These are phyloP conservation scores for Macrophomina pseudophaseolina DNA, from an alignment of 2,329 filamentous ascomycete species.

Conservation along the genomic window DNA sequence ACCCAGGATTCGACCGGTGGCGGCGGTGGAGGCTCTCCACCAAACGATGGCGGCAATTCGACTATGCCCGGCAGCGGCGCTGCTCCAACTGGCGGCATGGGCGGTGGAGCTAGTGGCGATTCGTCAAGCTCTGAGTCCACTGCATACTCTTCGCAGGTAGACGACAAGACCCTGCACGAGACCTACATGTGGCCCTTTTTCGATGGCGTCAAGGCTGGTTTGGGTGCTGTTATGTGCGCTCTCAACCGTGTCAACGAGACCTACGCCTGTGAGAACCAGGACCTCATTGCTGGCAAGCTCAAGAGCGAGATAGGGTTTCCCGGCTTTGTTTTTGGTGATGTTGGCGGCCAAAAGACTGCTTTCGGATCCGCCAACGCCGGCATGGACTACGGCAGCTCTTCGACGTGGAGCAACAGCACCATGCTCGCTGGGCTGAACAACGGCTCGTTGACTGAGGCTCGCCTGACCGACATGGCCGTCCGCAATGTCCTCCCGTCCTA, in stretches of 20 bases:
- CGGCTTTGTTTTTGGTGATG: conserved; percentile 35
- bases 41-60: background rate
- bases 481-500: conserved; percentile 55
- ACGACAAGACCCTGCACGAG: conserved; percentile 72
- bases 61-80: background rate
- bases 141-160: conserved; percentile 74
- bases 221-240: conserved; percentile 78
- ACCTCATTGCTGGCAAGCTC: conserved; percentile 51
- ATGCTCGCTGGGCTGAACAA: conserved; percentile 47
- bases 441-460: conserved; percentile 45
- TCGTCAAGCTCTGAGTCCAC: conserved; percentile 50
- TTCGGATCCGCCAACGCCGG: conserved; percentile 37
- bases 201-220: conserved; percentile 74
- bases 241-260: conserved; percentile 59
- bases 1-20: conserved; percentile 67
- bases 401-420: conserved; percentile 33
- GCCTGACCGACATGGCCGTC: conserved; percentile 54
- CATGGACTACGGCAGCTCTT: conserved; percentile 31
- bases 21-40: conserved; percentile 53
- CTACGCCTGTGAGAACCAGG: conserved; percentile 53
- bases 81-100: conserved; percentile 52
- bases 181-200: conserved; percentile 82
- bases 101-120: conserved; percentile 56
- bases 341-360: conserved; percentile 37
- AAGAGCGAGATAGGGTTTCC: conserved; percentile 54